Evolutionary conservation across 2,329 filamentous ascomycete genomes (phyloP), one percentile per base, ranked within the genome.

Genomic region (Drechslerella dactyloides): DNA sequence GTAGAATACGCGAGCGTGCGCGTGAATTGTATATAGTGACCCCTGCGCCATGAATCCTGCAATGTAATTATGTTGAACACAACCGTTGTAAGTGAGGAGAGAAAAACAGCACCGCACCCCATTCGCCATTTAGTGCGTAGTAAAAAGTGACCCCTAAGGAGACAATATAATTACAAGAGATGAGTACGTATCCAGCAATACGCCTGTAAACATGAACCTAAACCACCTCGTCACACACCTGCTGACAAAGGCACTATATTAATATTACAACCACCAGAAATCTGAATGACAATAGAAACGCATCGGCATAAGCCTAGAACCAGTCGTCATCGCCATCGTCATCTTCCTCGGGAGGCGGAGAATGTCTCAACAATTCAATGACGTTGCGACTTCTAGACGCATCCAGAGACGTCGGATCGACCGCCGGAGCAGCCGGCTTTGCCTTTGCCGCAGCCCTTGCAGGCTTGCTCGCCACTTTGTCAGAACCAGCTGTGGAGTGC

Each of bases 311-410:
- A 55, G n/a, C 33, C 42, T 17, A 69, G 15, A 69, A 58, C 66
- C 66, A 70, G 19, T 70, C 66, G n/a, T 70, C 66, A 1, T 69
- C 66, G n/a, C 64, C 66, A 1, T 69, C 65, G 2, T 60, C 59
- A 23, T 70, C 59, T 7, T 54, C 66, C 19, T 8, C 40, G 0
- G 40, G 46, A 10, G 59, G 59, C 11, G 66, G 66, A 1, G 59
- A 70, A 37, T 70, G 66, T 21, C 53, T 63, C 52, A 70, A 33
- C 17, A 64, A 44, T 56, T 70, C 66, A 21, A 70, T 63, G 30
- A 70, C 59, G 13, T 70, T 70, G n/a, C 66, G 59, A 44, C 66
- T 70, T 35, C 66, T 64, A 23, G 66, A 70, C 11, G 66, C 66
- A 55, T 70, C 66, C 21, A 70, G 54, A n/a, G 54, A 53, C 2